phyloP scores from a whole-genome alignment of 208 protist species.

The Leishmania gerbilli region DNA sequence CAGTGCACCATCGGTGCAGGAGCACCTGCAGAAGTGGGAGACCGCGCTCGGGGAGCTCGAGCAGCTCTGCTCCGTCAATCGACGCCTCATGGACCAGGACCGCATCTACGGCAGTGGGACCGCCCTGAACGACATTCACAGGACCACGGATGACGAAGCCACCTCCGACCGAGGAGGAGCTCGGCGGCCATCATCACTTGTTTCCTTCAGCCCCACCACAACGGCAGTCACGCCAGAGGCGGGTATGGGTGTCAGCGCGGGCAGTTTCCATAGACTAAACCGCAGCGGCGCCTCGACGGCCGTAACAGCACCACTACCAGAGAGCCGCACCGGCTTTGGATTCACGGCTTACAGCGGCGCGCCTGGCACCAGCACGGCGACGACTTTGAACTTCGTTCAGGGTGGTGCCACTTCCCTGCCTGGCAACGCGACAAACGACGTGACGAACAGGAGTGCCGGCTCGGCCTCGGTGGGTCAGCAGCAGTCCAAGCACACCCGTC shows the following conservation, averaged over 20 bases:
- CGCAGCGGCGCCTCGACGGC: slow-evolving; percentile 7
- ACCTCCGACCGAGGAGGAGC: slow-evolving; percentile 25
- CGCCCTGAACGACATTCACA: slow-evolving; percentile 14
- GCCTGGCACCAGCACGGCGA: background rate
- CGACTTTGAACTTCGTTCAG: slow-evolving; percentile 18
- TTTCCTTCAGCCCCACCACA: slow-evolving; percentile 61
- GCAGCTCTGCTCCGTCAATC: slow-evolving; percentile 53
- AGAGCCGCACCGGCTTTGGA: slow-evolving; percentile 32
- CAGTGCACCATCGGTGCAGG: slow-evolving; percentile 52
- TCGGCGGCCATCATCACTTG: slow-evolving; percentile 62
- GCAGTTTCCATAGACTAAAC: slow-evolving; percentile 30
- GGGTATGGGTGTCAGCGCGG: slow-evolving; percentile 28
- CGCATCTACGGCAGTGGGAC: slow-evolving; percentile 48
- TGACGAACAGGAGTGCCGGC: slow-evolving; percentile 26
- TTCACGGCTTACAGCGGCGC: slow-evolving; percentile 27
- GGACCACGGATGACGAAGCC: slow-evolving; percentile 32
- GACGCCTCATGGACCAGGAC: slow-evolving; percentile 58
- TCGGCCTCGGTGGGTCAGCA: slow-evolving; percentile 37
- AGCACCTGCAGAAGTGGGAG: slow-evolving; percentile 82
- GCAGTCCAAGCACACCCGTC: slow-evolving; percentile 57
- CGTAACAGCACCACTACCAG: background rate
- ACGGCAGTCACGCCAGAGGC: slow-evolving; percentile 10
- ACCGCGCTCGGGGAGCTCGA: slow-evolving; percentile 62
- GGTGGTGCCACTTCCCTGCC: background rate
- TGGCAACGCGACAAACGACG: slow-evolving; percentile 21